Evolutionary conservation across 2,329 filamentous ascomycete genomes (phyloP).

Genomic region (Scedosporium boydii): DNA sequence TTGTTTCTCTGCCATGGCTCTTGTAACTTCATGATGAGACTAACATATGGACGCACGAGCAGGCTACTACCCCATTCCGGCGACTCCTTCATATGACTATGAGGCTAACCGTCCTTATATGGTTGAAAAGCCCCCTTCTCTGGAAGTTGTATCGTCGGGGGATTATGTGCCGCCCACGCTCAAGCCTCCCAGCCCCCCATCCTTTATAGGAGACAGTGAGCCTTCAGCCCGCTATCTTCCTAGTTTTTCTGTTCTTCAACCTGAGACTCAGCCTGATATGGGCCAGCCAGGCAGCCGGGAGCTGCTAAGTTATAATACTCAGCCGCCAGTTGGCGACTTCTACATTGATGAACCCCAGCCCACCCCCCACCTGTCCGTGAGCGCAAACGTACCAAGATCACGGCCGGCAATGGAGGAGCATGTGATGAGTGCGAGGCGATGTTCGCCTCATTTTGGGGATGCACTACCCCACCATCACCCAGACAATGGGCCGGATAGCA

Average conservation of each 20-base stretch:
- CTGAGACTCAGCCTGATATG: neutral
- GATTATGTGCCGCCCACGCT: neutral
- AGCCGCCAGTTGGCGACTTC: neutral
- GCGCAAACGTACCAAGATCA: neutral
- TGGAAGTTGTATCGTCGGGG: neutral
- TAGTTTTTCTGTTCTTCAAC: neutral
- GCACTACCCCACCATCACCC: constrained; percentile 18
- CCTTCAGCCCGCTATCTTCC: constrained; percentile 1
- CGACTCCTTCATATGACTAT: constrained; percentile 16
- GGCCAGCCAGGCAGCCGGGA: neutral
- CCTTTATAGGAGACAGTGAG: constrained; percentile 1
- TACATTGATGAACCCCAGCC: neutral
- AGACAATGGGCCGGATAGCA: constrained; percentile 23
- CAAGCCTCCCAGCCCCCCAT: neutral
- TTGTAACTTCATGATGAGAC: too few species aligned
- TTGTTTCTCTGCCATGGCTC: too few species aligned
- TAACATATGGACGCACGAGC: constrained; percentile 1
- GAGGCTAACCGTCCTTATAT: constrained; percentile 21
- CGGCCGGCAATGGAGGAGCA: neutral
- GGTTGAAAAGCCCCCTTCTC: constrained; percentile 15
- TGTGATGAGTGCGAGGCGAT: neutral
- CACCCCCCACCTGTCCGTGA: neutral
- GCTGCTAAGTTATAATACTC: neutral
- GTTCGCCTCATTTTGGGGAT: neutral
- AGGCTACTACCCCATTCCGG: constrained; percentile 25